phyloP scores from a whole-genome alignment of 2,329 filamentous ascomycete species.

The Pezicula rhizophila region DNA sequence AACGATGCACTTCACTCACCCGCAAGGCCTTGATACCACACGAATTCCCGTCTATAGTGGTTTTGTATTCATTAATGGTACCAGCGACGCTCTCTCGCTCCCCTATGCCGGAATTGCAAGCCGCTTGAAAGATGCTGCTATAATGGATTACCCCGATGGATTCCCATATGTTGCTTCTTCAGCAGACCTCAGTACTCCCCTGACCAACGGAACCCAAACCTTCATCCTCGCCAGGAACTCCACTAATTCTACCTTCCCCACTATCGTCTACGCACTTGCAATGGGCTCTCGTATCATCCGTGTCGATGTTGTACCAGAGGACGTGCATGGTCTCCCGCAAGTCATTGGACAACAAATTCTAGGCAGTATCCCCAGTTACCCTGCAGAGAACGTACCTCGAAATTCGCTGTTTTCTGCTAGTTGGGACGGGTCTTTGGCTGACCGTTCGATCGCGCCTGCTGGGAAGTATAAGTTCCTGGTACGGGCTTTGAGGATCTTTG shows the following conservation, averaged over 20 bases:
- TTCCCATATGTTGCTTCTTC: conserved; percentile 16
- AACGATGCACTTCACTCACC: not conserved
- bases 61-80: conserved; percentile 39
- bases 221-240: not conserved
- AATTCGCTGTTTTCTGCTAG: not conserved
- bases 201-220: conserved; percentile 23
- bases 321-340: not conserved
- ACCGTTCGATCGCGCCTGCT: not conserved
- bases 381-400: not conserved
- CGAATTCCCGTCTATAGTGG: conserved; percentile 42
- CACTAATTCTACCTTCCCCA: conserved; percentile 13
- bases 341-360: not conserved
- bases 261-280: conserved; percentile 14
- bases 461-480: conserved; percentile 1
- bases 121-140: conserved; percentile 25
- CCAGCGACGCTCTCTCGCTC: conserved; percentile 28
- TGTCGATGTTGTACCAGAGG: not conserved
- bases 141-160: conserved; percentile 9
- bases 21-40: conserved; percentile 10
- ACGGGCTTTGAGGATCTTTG: conserved; percentile 2
- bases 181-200: conserved; percentile 13
- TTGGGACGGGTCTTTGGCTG: not conserved
- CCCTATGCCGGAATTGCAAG: conserved; percentile 37
- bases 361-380: conserved; percentile 7
- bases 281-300: not conserved